Base-by-base conservation (phyloP, 768 basidiomycete species). In the Leccinum subgranulosum region DNA sequence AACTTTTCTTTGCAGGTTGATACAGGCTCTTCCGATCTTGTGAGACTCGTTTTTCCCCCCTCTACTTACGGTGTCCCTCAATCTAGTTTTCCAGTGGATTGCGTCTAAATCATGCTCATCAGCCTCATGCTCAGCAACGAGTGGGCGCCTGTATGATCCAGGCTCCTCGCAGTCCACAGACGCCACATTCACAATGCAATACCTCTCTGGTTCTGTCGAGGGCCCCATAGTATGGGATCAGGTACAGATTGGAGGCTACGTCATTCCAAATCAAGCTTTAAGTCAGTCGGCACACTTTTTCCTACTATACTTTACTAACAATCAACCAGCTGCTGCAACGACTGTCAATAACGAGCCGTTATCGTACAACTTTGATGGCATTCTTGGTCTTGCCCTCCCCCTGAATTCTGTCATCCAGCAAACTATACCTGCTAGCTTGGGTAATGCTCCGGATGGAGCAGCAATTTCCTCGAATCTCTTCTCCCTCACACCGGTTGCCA, bases 11-110 rank as follows among this genome's bases (percentile, higher is more conserved):
- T 92, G 2, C 89, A 91, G 66, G 80, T 92, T 36, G 90, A 93
- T 64, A 90, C 87, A 0, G 91, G 91, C 28, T 92, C 91, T 0
- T 88, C 88, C 0, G 90, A 93, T 73, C 76, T 90, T 25, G 89
- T 90, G 57, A 63, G 83, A 75, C 29, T 9, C 31, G 31, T 31
- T n/a, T 52, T 59, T 29, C 41, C 23, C 23, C 23, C 23, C 34
- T 54, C 1, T 23, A 10, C n/a, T 39, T 46, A 19, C 9, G 15
- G 48, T 50, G 50, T 53, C 39, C 46, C 19, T 58, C 29, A 50
- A 51, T n/a, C 53, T 6, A 28, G 21, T 33, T 45, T 51, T 45
- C 23, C 59, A 91, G 90, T 92, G 90, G 90, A 74, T 92, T 47
- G 85, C 87, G 0, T 87, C 87, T 1, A 79, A 77, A 11, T 80